Conservation (phyloP, 2,329 filamentous ascomycete species). For the Colletotrichum plurivorum region DNA sequence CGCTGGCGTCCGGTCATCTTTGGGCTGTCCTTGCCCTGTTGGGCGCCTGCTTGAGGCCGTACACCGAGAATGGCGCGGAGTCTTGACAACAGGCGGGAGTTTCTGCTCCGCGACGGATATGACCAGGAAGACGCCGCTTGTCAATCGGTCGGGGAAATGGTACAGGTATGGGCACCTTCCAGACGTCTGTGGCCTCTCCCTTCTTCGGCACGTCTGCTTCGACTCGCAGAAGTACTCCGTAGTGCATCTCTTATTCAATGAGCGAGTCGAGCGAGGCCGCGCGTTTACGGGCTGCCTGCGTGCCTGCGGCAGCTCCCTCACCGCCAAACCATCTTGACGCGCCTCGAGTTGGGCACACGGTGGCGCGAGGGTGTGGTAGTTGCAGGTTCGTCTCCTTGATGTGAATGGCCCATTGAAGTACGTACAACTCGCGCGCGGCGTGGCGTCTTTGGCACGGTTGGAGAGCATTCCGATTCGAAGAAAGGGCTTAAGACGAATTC, state of each 20-base stretch:
- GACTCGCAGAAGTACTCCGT: neutral
- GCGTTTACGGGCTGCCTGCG: slow-evolving; percentile 6
- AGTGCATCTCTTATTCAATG: neutral
- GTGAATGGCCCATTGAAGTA: slow-evolving; percentile 17
- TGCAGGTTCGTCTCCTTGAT: slow-evolving; percentile 6
- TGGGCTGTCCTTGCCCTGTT: neutral
- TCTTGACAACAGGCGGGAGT: slow-evolving; percentile 11
- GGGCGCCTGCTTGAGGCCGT: neutral
- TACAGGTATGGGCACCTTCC: no score
- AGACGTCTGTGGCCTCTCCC: no score
- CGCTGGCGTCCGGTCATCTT: slow-evolving; percentile 19
- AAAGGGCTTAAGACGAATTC: slow-evolving; percentile 33
- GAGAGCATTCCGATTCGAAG: slow-evolving; percentile 38
- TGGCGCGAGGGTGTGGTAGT: slow-evolving; percentile 34
- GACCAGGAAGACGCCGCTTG: no score
- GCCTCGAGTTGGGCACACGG: slow-evolving; percentile 22
- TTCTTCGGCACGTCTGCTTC: slow-evolving; percentile 3
- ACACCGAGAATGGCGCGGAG: slow-evolving; percentile 15
- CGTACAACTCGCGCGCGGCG: slow-evolving; percentile 25
- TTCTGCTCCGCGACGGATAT: neutral
- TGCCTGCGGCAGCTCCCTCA: slow-evolving; percentile 7
- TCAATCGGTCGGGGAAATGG: no score
- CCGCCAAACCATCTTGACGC: slow-evolving; percentile 24
- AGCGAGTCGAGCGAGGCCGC: slow-evolving; percentile 12
- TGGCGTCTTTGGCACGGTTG: slow-evolving; percentile 28